Conservation (phyloP, 805 yeast genomes). For the Tetrapisispora fleetii region DNA sequence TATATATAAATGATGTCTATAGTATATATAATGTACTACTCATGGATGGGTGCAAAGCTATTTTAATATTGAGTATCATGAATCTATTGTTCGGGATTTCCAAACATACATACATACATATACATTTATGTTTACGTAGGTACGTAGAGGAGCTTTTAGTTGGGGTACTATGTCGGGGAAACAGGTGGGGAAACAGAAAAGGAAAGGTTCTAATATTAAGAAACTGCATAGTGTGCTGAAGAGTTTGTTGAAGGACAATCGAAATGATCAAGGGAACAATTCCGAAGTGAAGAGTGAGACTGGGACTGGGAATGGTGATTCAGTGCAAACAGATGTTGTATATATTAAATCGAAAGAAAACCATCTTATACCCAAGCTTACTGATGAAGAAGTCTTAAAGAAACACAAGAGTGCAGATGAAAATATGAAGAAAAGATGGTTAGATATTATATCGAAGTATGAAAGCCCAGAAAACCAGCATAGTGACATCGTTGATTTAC, state of each 20-base stretch:
- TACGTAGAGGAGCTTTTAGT: too few relatives aligned
- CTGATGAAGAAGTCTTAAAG: constrained; percentile 27
- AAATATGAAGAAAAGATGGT: constrained; percentile 37
- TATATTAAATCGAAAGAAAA: constrained; percentile 27
- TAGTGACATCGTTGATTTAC: constrained; percentile 57
- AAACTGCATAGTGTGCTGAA: constrained; percentile 16
- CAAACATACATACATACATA: too few relatives aligned
- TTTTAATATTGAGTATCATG: too few relatives aligned
- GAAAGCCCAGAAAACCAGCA: constrained; percentile 38
- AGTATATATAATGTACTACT: too few relatives aligned
- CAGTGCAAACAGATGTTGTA: constrained; percentile 8
- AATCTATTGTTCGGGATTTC: too few relatives aligned
- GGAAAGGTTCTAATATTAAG: constrained; percentile 5
- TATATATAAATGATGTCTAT: too few relatives aligned
- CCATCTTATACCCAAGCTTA: constrained; percentile 22
- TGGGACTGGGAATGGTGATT: neutral
- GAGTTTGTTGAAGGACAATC: constrained; percentile 12
- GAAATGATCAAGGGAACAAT: neutral
- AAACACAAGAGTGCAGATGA: constrained; percentile 29
- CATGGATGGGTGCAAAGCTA: too few relatives aligned
- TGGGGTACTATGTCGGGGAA: neutral
- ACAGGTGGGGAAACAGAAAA: neutral
- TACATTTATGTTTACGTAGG: too few relatives aligned
- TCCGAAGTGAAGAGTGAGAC: neutral
- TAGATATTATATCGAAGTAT: constrained; percentile 43